phyloP scores from a whole-genome alignment of 768 basidiomycete genomes.

The Pluteus cervinus region DNA sequence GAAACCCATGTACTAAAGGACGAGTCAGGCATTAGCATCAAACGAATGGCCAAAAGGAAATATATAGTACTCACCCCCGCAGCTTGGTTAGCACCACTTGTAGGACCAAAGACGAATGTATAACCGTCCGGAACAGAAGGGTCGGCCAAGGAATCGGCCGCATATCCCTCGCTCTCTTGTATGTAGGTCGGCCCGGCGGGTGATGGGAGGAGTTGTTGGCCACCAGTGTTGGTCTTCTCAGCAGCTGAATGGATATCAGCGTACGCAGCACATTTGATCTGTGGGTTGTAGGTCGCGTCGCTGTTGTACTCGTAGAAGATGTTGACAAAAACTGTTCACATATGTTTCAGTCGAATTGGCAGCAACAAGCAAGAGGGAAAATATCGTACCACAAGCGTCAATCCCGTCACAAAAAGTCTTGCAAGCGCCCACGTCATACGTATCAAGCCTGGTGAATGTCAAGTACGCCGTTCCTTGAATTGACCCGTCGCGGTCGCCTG shows the following conservation, averaged over 20 bases:
- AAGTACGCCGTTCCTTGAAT: slow-evolving; percentile 44
- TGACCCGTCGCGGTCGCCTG: slow-evolving; percentile 33
- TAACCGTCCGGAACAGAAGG: slow-evolving; percentile 30
- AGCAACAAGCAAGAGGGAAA: slow-evolving; percentile 10
- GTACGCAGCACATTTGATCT: slow-evolving; percentile 43
- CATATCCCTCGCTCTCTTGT: slow-evolving; percentile 37
- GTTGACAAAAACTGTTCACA: slow-evolving; percentile 38
- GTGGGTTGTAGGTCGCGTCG: slow-evolving; percentile 28
- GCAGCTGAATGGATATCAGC: slow-evolving; percentile 35
- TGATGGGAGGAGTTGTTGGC: slow-evolving; percentile 32
- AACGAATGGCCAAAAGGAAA: background rate
- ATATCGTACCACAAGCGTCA: slow-evolving; percentile 34
- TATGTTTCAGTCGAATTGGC: background rate
- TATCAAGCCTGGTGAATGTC: slow-evolving; percentile 36
- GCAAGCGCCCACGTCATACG: slow-evolving; percentile 39
- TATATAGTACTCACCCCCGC: slow-evolving; percentile 27
- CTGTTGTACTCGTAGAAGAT: slow-evolving; percentile 47
- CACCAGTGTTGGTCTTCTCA: slow-evolving; percentile 42
- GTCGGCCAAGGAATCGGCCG: slow-evolving; percentile 28
- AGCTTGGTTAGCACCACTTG: slow-evolving; percentile 40
- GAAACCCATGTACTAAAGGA: slow-evolving; percentile 46
- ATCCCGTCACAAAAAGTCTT: slow-evolving; percentile 31
- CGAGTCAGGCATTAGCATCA: background rate
- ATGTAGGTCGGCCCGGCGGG: slow-evolving; percentile 34
- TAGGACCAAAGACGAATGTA: slow-evolving; percentile 36